Base-by-base conservation (phyloP, 129 eudicot genomes). In the Arctium lappa region DNA sequence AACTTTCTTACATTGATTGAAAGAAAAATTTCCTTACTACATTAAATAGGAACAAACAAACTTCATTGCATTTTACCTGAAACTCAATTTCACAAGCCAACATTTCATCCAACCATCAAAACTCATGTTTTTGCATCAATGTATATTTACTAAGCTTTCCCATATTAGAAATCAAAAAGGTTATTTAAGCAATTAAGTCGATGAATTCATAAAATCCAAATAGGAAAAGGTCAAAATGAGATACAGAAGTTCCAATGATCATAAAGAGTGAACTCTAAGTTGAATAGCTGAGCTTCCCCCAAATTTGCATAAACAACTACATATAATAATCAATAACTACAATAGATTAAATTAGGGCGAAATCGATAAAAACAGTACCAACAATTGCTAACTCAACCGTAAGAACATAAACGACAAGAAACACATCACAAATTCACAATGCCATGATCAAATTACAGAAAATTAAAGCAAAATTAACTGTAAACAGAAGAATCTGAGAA, bases 211-310 rank as follows among this genome's bases (percentile, higher is more conserved):
- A 11, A 78, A 78, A 36, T 73, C 81, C 18, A 78, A 78, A 46
- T 39, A 66, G 33, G 27, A 78, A 78, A 65, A 22, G 22, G 29
- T 16, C 6, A 73, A 62, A 3, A 39, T 34, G 34, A 73, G 34
- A 62, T 69, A 18, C 9, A 39, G 2, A 69, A 68, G 74, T 69
- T 75, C 10, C 6, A 65, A 68, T 32, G 63, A 42, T 34, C 50
- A 65, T 18, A 16, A 8, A 63, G 34, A 63, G 65, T 62, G 29
- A 66, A 66, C 71, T 66, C 13, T 66, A 66, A 66, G 60, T 3
- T 36, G 27, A 63, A 75, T 82, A 82, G 75, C 85, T 32, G 70
- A 75, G 81, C 32, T 46, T 76, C 31, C 75, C 46, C 70, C 42
- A 42, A 68, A 33, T 5, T 31, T 81, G 50, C 80, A 82, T 22